Conservation (phyloP, 1,139 yeast genomes). For the Pichia sp. region DNA sequence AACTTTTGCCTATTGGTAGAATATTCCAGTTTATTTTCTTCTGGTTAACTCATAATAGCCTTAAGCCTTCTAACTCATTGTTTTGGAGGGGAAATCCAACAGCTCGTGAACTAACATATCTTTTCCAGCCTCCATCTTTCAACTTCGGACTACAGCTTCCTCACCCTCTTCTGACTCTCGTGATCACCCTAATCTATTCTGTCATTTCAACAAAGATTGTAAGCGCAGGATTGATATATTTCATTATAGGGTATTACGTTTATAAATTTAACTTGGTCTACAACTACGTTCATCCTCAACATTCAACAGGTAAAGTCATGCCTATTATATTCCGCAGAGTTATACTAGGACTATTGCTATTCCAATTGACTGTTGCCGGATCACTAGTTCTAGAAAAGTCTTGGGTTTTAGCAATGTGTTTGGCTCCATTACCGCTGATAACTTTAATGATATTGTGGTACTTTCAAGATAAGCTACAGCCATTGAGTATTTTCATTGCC, state of each 20-base stretch:
- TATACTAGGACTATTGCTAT: slow-evolving; percentile 62
- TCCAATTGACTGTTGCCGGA: slow-evolving; percentile 91
- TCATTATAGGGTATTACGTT: slow-evolving; percentile 68
- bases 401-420: slow-evolving; percentile 62
- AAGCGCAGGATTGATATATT: slow-evolving; percentile 68
- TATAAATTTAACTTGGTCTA: slow-evolving; percentile 77
- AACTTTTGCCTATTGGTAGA: slow-evolving; percentile 61
- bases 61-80: neutral
- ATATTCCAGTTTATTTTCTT: slow-evolving; percentile 55
- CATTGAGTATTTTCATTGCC: slow-evolving; percentile 81
- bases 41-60: slow-evolving; percentile 36
- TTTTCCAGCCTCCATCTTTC: slow-evolving; percentile 72
- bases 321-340: slow-evolving; percentile 73
- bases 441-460: slow-evolving; percentile 70
- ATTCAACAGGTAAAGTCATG: slow-evolving; percentile 87
- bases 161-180: slow-evolving; percentile 70
- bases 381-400: slow-evolving; percentile 77
- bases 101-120: slow-evolving; percentile 53
- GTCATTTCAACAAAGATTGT: slow-evolving; percentile 73
- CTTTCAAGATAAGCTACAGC: slow-evolving; percentile 75
- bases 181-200: slow-evolving; percentile 72
- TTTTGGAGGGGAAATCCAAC: slow-evolving; percentile 31
- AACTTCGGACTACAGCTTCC: slow-evolving; percentile 81
- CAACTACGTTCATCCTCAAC: slow-evolving; percentile 82
- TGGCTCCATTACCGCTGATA: slow-evolving; percentile 70